Conservation (phyloP, 805 yeast species). For the Candida yuanshanica region DNA sequence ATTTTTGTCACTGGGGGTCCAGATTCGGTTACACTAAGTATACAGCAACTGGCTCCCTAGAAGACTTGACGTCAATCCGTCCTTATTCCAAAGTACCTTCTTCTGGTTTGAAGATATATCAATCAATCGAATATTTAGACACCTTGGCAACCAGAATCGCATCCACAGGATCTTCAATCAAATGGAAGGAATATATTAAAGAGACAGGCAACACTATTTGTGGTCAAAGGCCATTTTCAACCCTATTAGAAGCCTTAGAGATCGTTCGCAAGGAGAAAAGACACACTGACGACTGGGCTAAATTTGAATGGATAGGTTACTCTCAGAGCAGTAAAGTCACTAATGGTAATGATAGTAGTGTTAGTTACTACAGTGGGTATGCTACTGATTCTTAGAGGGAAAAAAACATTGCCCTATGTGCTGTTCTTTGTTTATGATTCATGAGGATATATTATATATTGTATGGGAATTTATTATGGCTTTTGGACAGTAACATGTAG, state of each 20-base stretch:
- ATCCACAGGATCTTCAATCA: conserved; percentile 44
- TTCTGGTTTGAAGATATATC: conserved; percentile 45
- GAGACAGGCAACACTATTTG: conserved; percentile 86
- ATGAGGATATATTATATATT: no score
- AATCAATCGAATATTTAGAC: conserved; percentile 73
- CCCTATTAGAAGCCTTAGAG: conserved; percentile 54
- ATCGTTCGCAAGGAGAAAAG: conserved; percentile 15
- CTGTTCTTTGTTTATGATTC: neutral
- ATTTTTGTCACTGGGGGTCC: conserved; percentile 93
- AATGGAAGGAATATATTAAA: conserved; percentile 64
- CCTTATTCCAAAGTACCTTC: conserved; percentile 2
- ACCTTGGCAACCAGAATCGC: conserved; percentile 62
- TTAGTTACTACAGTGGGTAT: conserved; percentile 86
- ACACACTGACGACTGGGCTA: conserved; percentile 19
- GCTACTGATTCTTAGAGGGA: conserved; percentile 6
- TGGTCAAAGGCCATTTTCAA: conserved; percentile 78
- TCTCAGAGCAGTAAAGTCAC: conserved; percentile 62
- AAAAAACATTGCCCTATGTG: neutral
- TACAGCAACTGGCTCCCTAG: conserved; percentile 23
- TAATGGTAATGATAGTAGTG: conserved; percentile 60
- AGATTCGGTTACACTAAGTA: conserved; percentile 57
- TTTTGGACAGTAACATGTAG: no score
- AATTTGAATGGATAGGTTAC: conserved; percentile 71
- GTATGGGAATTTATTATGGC: no score
- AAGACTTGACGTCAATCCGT: conserved; percentile 13